Percentiles rank a stretch among this genome's conserved stretches.
Evolutionary conservation across 192 early-diverging fungal species (phyloP).

Genomic region (Gigaspora rosea): DNA sequence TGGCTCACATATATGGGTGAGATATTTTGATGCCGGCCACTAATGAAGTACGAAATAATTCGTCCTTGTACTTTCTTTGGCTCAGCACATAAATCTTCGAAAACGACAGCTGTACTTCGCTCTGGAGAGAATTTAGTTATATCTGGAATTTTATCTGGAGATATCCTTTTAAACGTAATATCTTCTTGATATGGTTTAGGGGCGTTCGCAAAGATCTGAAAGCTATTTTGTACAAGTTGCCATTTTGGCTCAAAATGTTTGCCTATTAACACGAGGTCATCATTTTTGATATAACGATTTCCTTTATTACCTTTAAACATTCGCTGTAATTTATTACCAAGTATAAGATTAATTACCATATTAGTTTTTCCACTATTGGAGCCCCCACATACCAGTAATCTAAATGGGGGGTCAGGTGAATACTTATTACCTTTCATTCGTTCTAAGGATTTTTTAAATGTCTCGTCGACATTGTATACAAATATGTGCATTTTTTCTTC

Average conservation of each 20-base stretch:
- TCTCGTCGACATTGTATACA: background rate
- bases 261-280: background rate
- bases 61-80: constrained; percentile 6
- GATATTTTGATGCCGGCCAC: too few relatives aligned
- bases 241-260: too few relatives aligned
- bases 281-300: constrained; percentile 10
- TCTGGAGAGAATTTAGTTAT: constrained; percentile 11
- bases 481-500: too few relatives aligned
- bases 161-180: constrained; percentile 9
- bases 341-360: constrained; percentile 22
- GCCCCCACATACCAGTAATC: background rate
- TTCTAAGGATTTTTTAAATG: background rate
- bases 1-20: background rate
- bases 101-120: constrained; percentile 1
- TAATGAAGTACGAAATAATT: background rate
- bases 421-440: constrained; percentile 11
- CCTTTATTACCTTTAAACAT: constrained; percentile 20
- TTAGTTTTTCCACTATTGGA: constrained; percentile 27
- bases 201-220: constrained; percentile 5
- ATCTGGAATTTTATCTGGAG: constrained; percentile 11
- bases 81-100: constrained; percentile 18
- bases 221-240: too few relatives aligned
- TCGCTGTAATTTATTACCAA: background rate
- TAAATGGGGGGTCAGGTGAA: background rate
- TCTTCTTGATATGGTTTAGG: background rate